Evolutionary conservation across 768 basidiomycete genomes (phyloP).

Genomic region (Hirschioporus abietinus): DNA sequence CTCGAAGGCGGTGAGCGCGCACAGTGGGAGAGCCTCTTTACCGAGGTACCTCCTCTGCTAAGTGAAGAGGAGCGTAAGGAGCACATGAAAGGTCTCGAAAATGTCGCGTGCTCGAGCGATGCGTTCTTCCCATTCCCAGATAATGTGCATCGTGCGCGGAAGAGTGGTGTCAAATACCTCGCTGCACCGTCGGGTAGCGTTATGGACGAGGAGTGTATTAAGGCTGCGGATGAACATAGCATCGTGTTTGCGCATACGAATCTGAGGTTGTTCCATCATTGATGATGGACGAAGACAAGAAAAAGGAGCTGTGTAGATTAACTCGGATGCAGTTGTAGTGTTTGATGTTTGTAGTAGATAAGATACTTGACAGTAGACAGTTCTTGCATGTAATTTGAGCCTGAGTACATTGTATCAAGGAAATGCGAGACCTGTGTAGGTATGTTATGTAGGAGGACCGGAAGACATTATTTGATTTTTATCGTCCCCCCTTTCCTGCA

Average conservation of each 20-base stretch:
- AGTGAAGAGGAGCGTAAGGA: conserved; percentile 63
- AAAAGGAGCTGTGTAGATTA: neutral
- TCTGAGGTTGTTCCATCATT: conserved; percentile 89
- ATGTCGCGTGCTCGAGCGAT: conserved; percentile 91
- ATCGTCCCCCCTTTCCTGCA: neutral
- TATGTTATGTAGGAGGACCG: too few species aligned
- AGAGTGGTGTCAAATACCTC: conserved; percentile 89
- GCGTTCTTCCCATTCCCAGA: conserved; percentile 99
- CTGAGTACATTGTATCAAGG: too few species aligned
- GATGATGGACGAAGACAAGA: conserved; percentile 14
- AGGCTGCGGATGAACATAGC: conserved; percentile 88
- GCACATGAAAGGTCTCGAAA: conserved; percentile 71
- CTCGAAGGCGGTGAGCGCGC: conserved; percentile 84
- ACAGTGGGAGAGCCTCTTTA: conserved; percentile 91
- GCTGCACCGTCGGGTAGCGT: conserved; percentile 92
- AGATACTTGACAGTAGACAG: too few species aligned
- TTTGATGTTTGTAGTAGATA: neutral
- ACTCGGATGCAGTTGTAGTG: neutral
- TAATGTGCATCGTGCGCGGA: conserved; percentile 89
- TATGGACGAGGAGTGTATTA: conserved; percentile 96
- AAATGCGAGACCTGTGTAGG: too few species aligned
- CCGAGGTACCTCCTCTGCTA: conserved; percentile 59
- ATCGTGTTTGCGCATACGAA: conserved; percentile 91
- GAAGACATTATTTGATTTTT: neutral
- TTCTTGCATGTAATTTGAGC: too few species aligned